Percentiles rank a stretch among this genome's conserved stretches.
These are phyloP conservation scores for Chalciporus piperatus DNA, from an alignment of 768 basidiomycete genomes.

Conservation along the genomic window DNA sequence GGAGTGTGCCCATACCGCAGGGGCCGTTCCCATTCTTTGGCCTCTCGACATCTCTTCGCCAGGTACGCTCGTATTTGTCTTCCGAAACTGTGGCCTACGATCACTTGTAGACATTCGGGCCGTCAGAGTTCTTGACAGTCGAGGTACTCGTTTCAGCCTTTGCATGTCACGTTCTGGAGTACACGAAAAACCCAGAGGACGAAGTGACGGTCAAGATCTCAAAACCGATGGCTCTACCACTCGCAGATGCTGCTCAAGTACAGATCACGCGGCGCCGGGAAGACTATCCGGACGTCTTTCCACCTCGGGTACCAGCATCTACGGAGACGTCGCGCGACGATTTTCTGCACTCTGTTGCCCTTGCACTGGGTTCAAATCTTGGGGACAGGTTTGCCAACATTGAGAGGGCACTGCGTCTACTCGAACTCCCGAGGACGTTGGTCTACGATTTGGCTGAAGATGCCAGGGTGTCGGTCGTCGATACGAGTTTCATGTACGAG, in stretches of 20 bases:
- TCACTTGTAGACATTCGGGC: slow-evolving; percentile 41
- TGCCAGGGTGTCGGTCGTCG: slow-evolving; percentile 44
- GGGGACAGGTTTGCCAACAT: slow-evolving; percentile 86
- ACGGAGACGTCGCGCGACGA: background rate
- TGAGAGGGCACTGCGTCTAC: slow-evolving; percentile 66
- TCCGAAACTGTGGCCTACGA: background rate
- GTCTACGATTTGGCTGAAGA: slow-evolving; percentile 20
- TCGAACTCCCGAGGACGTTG: slow-evolving; percentile 50
- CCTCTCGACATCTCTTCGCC: slow-evolving; percentile 34
- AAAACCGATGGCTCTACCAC: slow-evolving; percentile 70
- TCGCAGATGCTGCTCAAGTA: slow-evolving; percentile 64
- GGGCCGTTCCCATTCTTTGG: slow-evolving; percentile 12
- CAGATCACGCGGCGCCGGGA: slow-evolving; percentile 47
- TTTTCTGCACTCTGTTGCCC: slow-evolving; percentile 44
- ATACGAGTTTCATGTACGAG: slow-evolving; percentile 91
- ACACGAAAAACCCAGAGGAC: slow-evolving; percentile 18
- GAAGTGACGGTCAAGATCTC: slow-evolving; percentile 54
- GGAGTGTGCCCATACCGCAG: background rate
- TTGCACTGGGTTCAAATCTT: slow-evolving; percentile 89
- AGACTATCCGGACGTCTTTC: slow-evolving; percentile 33
- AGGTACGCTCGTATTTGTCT: background rate
- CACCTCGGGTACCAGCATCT: background rate
- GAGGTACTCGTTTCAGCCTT: slow-evolving; percentile 66
- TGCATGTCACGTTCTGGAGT: slow-evolving; percentile 44
- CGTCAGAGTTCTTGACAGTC: slow-evolving; percentile 57